Evolutionary conservation across 2,329 filamentous ascomycete species (phyloP).

Genomic region (Aspergillus eucalypticola): DNA sequence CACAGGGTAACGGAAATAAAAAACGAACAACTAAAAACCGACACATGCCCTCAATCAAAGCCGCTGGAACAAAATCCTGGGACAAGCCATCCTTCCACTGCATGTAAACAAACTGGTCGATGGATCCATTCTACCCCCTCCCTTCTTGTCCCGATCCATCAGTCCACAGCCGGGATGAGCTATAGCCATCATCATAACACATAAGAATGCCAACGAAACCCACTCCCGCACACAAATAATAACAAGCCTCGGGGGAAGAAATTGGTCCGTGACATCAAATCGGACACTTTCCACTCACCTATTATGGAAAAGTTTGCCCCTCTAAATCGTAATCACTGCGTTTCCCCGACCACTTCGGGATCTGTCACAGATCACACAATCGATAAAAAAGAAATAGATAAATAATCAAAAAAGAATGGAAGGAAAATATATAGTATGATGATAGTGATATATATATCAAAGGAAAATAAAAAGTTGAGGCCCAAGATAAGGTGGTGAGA

Average conservation of each 20-base stretch:
- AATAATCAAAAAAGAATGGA: background rate
- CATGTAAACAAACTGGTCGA: slow-evolving; percentile 7
- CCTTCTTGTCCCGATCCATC: slow-evolving; percentile 1
- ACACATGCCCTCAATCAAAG: background rate
- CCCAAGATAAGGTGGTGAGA: background rate
- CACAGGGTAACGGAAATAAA: background rate
- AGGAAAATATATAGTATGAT: background rate
- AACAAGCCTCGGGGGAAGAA: slow-evolving; percentile 1
- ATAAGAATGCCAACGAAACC: slow-evolving; percentile 4
- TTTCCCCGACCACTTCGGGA: too few relatives aligned
- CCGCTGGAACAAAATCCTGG: background rate
- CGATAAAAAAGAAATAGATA: too few relatives aligned
- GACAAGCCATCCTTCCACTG: slow-evolving; percentile 3
- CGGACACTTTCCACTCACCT: slow-evolving; percentile 2
- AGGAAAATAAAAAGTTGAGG: too few relatives aligned
- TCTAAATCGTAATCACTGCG: background rate
- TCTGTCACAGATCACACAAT: too few relatives aligned
- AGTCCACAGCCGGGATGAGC: slow-evolving; percentile 4
- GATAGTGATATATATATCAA: too few relatives aligned
- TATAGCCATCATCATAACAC: slow-evolving; percentile 1
- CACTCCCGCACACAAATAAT: slow-evolving; percentile 7
- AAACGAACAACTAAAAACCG: slow-evolving; percentile 5
- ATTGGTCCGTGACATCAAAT: slow-evolving; percentile 8
- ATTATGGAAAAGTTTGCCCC: background rate
- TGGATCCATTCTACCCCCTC: background rate